Percentiles rank a stretch among this genome's conserved stretches.
Evolutionary conservation across 441 rosid genomes (phyloP).

Genomic region (Euphorbia neoarborescens): DNA sequence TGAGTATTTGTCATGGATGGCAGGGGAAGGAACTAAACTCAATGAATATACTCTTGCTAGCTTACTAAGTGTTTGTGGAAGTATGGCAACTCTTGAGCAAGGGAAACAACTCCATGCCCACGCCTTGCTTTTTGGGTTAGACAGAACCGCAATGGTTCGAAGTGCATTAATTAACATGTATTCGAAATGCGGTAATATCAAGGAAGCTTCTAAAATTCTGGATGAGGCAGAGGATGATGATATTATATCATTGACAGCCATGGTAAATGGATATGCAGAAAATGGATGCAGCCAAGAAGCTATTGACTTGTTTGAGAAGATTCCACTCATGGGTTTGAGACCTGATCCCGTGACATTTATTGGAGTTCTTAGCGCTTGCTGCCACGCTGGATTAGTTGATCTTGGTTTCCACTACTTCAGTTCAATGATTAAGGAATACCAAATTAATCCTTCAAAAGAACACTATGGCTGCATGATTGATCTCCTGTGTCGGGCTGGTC

Average conservation of each 20-base stretch:
- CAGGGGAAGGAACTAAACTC: conserved; percentile 60
- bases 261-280: conserved; percentile 87
- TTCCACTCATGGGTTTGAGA: conserved; percentile 39
- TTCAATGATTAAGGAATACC: conserved; percentile 45
- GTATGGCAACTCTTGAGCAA: conserved; percentile 62
- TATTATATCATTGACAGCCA: conserved; percentile 73
- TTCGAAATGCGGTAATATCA: conserved; percentile 75
- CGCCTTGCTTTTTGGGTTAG: conserved; percentile 49
- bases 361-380: conserved; percentile 73
- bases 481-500: conserved; percentile 74
- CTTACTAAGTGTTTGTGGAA: conserved; percentile 70
- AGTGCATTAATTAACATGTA: conserved; percentile 86
- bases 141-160: conserved; percentile 36
- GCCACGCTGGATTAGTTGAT: conserved; percentile 71
- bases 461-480: conserved; percentile 90
- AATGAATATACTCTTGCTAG: conserved; percentile 70
- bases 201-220: conserved; percentile 61
- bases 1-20: conserved; percentile 60
- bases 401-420: conserved; percentile 69
- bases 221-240: conserved; percentile 42
- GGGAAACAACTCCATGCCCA: conserved; percentile 77
- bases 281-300: conserved; percentile 71
- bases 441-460: conserved; percentile 54
- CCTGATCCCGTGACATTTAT: conserved; percentile 71
- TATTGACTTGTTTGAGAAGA: conserved; percentile 58